These are phyloP conservation scores for Epichloe brachyelytri DNA, from an alignment of 2,329 filamentous ascomycete species.

Conservation along the genomic window DNA sequence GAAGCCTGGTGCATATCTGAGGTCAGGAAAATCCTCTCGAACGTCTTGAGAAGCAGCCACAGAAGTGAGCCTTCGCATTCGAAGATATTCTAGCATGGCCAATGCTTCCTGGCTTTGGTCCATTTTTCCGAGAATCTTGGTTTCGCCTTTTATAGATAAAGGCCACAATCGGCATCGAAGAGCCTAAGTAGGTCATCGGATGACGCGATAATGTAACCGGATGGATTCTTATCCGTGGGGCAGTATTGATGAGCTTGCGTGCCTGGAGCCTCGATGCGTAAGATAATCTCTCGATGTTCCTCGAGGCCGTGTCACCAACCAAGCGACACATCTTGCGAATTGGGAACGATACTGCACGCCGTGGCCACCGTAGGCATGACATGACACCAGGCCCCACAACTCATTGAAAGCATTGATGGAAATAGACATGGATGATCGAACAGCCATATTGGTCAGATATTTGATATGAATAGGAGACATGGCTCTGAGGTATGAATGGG, in stretches of 20 bases:
- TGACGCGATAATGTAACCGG: conserved; percentile 81
- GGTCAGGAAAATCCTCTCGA: conserved; percentile 62
- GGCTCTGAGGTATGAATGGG: conserved; percentile 70
- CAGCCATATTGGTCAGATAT: conserved; percentile 78
- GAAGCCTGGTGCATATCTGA: conserved; percentile 70
- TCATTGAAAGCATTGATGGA: conserved; percentile 79
- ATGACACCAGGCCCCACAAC: conserved; percentile 79
- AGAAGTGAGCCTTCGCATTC: conserved; percentile 59
- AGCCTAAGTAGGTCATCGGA: conserved; percentile 74
- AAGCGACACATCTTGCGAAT: conserved; percentile 86
- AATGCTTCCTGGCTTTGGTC: conserved; percentile 72
- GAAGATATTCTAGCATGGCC: conserved; percentile 72
- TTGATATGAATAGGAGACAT: conserved; percentile 88
- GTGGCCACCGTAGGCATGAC: conserved; percentile 62
- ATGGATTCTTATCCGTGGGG: conserved; percentile 68
- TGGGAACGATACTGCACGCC: conserved; percentile 85
- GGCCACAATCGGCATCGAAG: conserved; percentile 77
- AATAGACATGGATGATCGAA: conserved; percentile 90
- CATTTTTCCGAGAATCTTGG: conserved; percentile 66
- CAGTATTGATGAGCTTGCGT: conserved; percentile 76
- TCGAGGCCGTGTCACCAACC: conserved; percentile 71
- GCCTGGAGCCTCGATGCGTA: conserved; percentile 77
- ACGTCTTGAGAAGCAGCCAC: conserved; percentile 72
- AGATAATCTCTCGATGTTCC: conserved; percentile 77
- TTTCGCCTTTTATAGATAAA: conserved; percentile 81